Evolutionary conservation across 495 filamentous ascomycete genomes (phyloP), one percentile per base, ranked within the genome.

Genomic region (Haplographium delicatum): DNA sequence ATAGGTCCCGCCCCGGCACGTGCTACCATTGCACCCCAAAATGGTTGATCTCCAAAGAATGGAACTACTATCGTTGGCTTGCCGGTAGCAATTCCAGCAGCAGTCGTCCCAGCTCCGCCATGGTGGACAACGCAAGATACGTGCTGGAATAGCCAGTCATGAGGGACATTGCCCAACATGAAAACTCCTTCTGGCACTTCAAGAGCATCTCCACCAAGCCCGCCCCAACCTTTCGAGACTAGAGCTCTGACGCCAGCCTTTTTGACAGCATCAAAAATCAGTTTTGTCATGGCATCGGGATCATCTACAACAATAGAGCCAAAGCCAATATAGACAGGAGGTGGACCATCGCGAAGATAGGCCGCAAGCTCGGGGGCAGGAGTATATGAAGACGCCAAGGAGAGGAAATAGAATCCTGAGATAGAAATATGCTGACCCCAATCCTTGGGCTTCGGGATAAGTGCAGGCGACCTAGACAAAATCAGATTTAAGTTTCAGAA

Each of bases 11-110:
- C 88, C 4, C 84, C 83, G 15, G 85, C 81, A 37, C 66, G 71
- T 2, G 82, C 80, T 18, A 91, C 78, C 74, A 91, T 86, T 1
- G 76, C 68, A 15, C 87, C 88, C 88, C 88, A 91, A 53, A 90
- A 91, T 1, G 84, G 82, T 60, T 91, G 86, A 48, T 91, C 88
- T 4, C 88, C 88, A 57, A 93, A 91, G 68, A 93, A 93, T 0
- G 88, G 88, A 7, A 93, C 79, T 20, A 93, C 74, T 1, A 87
- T 74, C 0, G 88, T 91, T 3, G 88, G 87, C 28, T 77, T 75
- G 1, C 83, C 85, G 0, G 73, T 65, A 2, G 80, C 71, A 39
- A 93, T 79, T 4, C 88, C 86, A 2, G 80, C 81, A 2, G 88
- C 88, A 8, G 84, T 89, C 8, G 88, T 91, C 23, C 88, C 88